Conservation (phyloP, 257 asterid species). For the Rehmannia glutinosa region DNA sequence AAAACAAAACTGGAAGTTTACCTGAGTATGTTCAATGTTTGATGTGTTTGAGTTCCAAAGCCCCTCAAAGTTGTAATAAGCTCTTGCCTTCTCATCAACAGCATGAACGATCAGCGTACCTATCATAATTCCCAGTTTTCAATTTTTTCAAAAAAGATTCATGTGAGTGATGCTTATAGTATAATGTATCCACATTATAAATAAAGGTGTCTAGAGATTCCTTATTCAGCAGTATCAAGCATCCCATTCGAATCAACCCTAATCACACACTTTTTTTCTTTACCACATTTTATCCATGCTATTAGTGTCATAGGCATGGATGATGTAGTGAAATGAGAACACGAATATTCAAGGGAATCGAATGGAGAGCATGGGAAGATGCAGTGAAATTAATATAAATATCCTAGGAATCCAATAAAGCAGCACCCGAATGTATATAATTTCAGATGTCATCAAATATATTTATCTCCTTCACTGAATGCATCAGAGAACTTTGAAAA, state of each 20-base stretch:
- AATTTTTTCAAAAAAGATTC: not conserved
- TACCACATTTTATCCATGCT: not conserved
- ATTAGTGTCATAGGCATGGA: not conserved
- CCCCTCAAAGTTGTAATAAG: slow-evolving; percentile 87
- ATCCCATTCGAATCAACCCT: not conserved
- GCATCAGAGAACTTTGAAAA: not conserved
- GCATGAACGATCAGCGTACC: slow-evolving; percentile 82
- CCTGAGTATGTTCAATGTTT: slow-evolving; percentile 37
- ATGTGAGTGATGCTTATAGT: not conserved
- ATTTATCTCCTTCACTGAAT: not conserved
- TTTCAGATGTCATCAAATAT: not conserved
- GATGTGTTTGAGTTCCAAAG: slow-evolving; percentile 54
- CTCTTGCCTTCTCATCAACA: slow-evolving; percentile 87
- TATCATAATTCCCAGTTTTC: slow-evolving; percentile 18
- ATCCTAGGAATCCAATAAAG: not conserved
- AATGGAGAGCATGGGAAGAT: slow-evolving; percentile 1
- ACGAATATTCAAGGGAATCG: not conserved
- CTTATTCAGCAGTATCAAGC: not conserved
- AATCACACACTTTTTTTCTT: not conserved
- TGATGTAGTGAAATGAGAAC: not conserved
- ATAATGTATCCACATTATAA: not conserved
- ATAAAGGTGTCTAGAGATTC: not conserved
- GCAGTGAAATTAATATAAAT: not conserved
- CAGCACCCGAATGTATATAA: not conserved
- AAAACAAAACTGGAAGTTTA: not conserved